Percentiles rank a stretch among this genome's conserved stretches.
These are phyloP conservation scores for Globisporangium yorkense DNA, from an alignment of 352 stramenopile genomes.

Conservation along the genomic window DNA sequence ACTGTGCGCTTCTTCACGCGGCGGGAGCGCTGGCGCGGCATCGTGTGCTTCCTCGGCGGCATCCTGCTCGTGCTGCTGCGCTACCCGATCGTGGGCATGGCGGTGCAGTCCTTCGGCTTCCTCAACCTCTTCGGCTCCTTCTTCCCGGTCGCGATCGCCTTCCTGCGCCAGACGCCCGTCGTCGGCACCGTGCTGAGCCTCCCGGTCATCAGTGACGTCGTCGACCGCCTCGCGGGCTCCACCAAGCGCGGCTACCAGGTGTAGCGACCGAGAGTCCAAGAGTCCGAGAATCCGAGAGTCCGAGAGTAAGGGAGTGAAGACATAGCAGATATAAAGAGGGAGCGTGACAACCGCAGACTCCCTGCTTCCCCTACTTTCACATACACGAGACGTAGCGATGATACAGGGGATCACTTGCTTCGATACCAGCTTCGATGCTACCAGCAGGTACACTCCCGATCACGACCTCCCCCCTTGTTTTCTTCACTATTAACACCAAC, in stretches of 20 bases:
- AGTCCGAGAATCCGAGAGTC: too few species aligned
- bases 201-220: constrained; percentile 73
- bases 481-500: neutral
- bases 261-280: constrained; percentile 15
- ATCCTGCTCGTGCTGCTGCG: constrained; percentile 91
- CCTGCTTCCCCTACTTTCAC: too few species aligned
- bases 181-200: constrained; percentile 86
- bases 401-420: too few species aligned
- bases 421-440: too few species aligned
- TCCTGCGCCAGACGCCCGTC: constrained; percentile 90
- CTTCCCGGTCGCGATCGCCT: constrained; percentile 92
- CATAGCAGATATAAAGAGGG: neutral
- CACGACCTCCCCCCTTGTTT: neutral
- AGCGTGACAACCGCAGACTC: neutral
- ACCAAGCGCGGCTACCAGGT: constrained; percentile 86
- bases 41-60: constrained; percentile 92
- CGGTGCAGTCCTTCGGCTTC: constrained; percentile 92
- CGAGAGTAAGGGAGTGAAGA: neutral
- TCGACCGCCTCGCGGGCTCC: constrained; percentile 79
- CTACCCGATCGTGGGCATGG: constrained; percentile 92
- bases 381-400: too few species aligned
- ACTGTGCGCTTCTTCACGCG: constrained; percentile 94
- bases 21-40: constrained; percentile 91
- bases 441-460: neutral
- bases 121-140: constrained; percentile 96